Base-by-base conservation (phyloP, 805 yeast genomes). In the Pichia scutulata region DNA sequence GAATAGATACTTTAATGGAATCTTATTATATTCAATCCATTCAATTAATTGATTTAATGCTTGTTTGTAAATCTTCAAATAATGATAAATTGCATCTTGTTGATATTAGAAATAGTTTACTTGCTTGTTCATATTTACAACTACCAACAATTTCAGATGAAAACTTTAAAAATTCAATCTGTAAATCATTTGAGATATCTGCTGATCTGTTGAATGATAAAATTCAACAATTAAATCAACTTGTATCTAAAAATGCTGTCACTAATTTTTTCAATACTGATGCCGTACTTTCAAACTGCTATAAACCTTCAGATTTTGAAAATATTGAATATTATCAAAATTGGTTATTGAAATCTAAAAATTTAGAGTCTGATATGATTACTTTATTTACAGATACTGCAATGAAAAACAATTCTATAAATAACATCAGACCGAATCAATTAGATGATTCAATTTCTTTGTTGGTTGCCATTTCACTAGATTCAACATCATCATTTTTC, bases 401-500 rank as follows among this genome's bases (percentile, higher is more conserved):
- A 13, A n/a, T 28, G 22, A 22, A 43, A 21, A n/a, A 22, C 25
- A 16, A 24, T 13, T 16, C 28, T 10, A 25, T 5, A 19, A 13
- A 13, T 3, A 8, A 41, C 2, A 23, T 18, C 18, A n/a, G 46
- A 4, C 60, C 60, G 2, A 46, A 43, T 14, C 51, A 53, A 39
- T 19, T 50, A 9, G 24, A 47, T 23, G 47, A 46, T 21, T 30
- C 45, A 1, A 52, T 52, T 12, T 39, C 37, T 4, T n/a, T 43
- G 33, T 48, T 62, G 25, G 52, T 55, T 16, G 43, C 44, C 18
- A 48, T 60, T 13, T 44, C 56, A n/a, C 44, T 57, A n/a, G 43
- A 51, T n/a, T 57, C 64, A 16, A 52, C 49, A 2, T 44, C 63
- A 12, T 48, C 42, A 13, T 64, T 62, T 44, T 60, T 62, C 39